Conservation (phyloP, 192 early-diverging fungal species). For the Umbelopsis sp. region DNA sequence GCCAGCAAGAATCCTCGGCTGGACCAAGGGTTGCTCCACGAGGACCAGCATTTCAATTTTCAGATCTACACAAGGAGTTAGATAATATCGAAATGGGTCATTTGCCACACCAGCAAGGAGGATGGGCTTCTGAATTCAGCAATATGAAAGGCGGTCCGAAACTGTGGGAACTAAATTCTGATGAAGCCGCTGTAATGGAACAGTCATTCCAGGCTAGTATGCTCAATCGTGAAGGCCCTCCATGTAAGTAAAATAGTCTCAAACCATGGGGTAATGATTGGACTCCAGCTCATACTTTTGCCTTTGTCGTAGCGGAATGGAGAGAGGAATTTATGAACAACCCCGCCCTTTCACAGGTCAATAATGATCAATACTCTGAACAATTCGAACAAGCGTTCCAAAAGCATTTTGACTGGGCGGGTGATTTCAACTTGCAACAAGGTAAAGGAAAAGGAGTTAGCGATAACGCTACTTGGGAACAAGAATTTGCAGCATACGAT, state of each 20-base stretch:
- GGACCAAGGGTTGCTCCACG: background rate
- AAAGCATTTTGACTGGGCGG: conserved; percentile 74
- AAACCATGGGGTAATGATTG: background rate
- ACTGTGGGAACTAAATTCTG: conserved; percentile 50
- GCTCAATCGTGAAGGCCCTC: conserved; percentile 30
- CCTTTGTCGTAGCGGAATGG: conserved; percentile 38
- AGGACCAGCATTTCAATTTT: conserved; percentile 35
- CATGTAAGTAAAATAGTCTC: conserved; percentile 34
- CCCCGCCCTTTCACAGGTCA: conserved; percentile 32
- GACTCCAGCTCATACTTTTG: background rate
- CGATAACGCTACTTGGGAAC: conserved; percentile 56
- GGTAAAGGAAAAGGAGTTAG: conserved; percentile 56
- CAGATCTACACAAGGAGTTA: conserved; percentile 35
- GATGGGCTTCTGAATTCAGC: conserved; percentile 48
- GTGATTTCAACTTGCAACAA: conserved; percentile 71
- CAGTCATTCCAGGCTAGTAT: conserved; percentile 41
- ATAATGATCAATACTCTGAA: conserved; percentile 43
- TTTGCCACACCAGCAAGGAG: conserved; percentile 21
- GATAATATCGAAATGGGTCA: conserved; percentile 27
- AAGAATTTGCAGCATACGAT: conserved; percentile 58
- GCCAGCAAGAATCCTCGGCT: conserved; percentile 24
- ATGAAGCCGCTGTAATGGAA: conserved; percentile 54
- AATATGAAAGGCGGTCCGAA: conserved; percentile 28
- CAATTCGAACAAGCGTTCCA: conserved; percentile 61
- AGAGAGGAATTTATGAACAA: conserved; percentile 53